Conservation (phyloP, 805 yeast species). For the Zygosaccharomyces gambellarensis region DNA sequence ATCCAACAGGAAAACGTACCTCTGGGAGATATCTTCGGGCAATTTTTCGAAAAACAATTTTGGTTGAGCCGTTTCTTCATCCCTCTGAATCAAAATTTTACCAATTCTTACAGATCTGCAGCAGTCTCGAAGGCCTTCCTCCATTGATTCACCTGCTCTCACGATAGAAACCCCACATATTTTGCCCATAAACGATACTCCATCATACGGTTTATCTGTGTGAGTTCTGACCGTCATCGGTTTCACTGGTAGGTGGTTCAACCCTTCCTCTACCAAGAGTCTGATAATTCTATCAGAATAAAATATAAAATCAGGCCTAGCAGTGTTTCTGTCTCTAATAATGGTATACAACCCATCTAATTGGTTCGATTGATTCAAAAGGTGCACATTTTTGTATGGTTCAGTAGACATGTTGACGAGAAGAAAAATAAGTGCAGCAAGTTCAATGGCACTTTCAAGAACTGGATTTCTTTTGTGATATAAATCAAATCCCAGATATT, state of each 20-base stretch:
- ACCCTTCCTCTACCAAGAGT: constrained; percentile 88
- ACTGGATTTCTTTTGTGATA: background rate
- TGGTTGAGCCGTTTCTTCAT: constrained; percentile 94
- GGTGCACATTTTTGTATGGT: constrained; percentile 47
- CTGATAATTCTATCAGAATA: constrained; percentile 94
- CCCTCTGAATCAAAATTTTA: constrained; percentile 93
- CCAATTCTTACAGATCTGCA: constrained; percentile 96
- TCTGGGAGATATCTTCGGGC: constrained; percentile 83
- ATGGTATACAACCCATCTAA: constrained; percentile 81
- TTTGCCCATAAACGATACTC: constrained; percentile 80
- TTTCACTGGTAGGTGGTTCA: constrained; percentile 89
- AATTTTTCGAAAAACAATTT: constrained; percentile 88
- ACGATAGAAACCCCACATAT: constrained; percentile 98
- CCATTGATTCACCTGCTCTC: constrained; percentile 99
- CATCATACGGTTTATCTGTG: constrained; percentile 64
- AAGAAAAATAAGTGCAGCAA: background rate
- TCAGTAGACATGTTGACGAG: constrained; percentile 27
- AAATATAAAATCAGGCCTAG: constrained; percentile 89
- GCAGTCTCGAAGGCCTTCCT: constrained; percentile 95
- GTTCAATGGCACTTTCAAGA: background rate
- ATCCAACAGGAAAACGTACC: constrained; percentile 87
- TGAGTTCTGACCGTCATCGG: constrained; percentile 66
- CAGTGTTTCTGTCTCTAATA: constrained; percentile 75
- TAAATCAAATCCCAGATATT: too few relatives aligned
- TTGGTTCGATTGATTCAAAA: constrained; percentile 87